Base-by-base conservation (phyloP, 441 rosid species). In the Bruguiera hainesii region DNA sequence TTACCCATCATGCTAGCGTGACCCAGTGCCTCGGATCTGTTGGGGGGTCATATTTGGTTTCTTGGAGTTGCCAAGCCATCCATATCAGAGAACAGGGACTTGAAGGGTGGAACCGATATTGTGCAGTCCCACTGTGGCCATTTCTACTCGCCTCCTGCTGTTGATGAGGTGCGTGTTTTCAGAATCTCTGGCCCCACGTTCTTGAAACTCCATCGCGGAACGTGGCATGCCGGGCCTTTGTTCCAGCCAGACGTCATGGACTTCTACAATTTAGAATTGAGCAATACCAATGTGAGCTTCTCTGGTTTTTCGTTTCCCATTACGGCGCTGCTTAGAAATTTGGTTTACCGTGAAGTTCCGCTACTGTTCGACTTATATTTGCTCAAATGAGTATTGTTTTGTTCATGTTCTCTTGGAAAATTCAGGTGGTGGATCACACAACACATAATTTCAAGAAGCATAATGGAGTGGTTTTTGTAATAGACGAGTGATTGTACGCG, bases 211-310 rank as follows among this genome's bases (percentile, higher is more conserved):
- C 72, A 85, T 60, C 52, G 25, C 0, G 96, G 97, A 59, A 89
- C 96, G 0, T 93, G 98, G 97, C 98, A 93, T 31, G 96, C 80
- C 0, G 98, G 97, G 37, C 97, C 97, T 6, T 56, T 93, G 72
- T 90, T 90, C 37, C 59, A 20, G 68, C 85, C 74, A 0, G 77
- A 73, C 5, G 29, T 57, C n/a, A 83, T 89, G 96, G 92, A 85
- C 71, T 90, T 93, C 80, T 93, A 86, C 86, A 90, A 90, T 74
- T 58, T 90, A 56, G 96, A 89, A 78, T 70, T 93, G 30, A 89
- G 82, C 78, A 66, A 93, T 67, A 90, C 97, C 64, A 82, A 90
- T 72, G 98, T 89, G 75, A 88, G 83, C 60, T 73, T 56, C 28
- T 64, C 8, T 7, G n/a, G 4, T 30, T 15, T 6, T 62, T 26